Conservation (phyloP, 495 filamentous ascomycete species). For the Penicillium arizonense region DNA sequence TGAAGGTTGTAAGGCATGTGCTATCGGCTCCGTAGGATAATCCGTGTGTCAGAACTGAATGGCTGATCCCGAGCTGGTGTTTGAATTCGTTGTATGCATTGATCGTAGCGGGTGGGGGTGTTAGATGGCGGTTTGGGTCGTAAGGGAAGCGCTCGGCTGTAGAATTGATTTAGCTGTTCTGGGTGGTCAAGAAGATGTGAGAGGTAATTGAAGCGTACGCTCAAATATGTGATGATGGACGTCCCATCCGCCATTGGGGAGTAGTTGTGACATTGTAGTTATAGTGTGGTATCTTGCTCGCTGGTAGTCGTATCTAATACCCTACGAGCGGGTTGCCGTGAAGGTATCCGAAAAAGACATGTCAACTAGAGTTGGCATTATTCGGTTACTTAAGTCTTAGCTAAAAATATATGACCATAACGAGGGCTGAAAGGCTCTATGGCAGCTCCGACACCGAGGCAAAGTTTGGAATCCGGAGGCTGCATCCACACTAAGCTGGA, state of each 20-base stretch:
- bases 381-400: too few relatives aligned
- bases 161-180: not conserved
- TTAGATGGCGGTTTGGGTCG: conserved; percentile 21
- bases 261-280: not conserved
- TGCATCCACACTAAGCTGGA: too few relatives aligned
- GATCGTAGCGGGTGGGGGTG: conserved; percentile 23
- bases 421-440: too few relatives aligned
- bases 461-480: too few relatives aligned
- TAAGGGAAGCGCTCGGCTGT: conserved; percentile 19
- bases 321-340: too few relatives aligned
- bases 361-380: too few relatives aligned
- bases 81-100: conserved; percentile 20
- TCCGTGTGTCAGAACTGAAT: conserved; percentile 27
- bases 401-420: too few relatives aligned
- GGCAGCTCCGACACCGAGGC: too few relatives aligned
- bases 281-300: too few relatives aligned
- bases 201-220: conserved; percentile 13
- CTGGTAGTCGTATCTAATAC: too few relatives aligned
- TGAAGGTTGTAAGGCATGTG: conserved; percentile 17
- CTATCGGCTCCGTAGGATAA: conserved; percentile 25
- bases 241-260: conserved; percentile 29
- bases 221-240: conserved; percentile 28
- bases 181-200: too few relatives aligned
- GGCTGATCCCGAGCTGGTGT: conserved; percentile 17
- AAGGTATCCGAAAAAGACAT: too few relatives aligned